Base-by-base conservation (phyloP, 768 basidiomycete genomes). In the Inosperma sp. region DNA sequence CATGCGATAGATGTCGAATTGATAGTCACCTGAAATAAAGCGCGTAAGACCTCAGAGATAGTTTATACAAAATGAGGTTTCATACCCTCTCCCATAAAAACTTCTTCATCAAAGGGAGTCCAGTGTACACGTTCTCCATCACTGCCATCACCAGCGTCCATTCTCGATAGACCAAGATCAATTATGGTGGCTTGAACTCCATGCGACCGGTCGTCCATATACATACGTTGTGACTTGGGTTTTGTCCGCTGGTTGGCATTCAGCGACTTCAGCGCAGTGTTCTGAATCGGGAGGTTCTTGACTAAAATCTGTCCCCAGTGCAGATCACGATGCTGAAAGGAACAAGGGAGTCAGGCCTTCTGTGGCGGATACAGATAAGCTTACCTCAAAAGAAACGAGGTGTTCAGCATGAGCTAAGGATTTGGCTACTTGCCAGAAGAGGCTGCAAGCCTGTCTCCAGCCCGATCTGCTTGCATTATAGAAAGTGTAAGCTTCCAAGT, bases 221-320 rank as follows among this genome's bases (percentile, higher is more conserved):
- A 64, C 25, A 74, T 48, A 26, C 68, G 66, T 35, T 60, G 44
- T 17, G 51, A 9, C 55, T 59, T 57, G 37, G 48, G 30, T 30
- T 61, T 63, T 43, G 60, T 49, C 49, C 53, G 65, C 52, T 61
- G 59, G 52, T 70, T 73, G 59, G 71, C 52, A 49, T 68, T 64
- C 41, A 72, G 40, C 6, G 64, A 52, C 57, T 72, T 66, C 14
- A 77, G 63, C 13, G 65, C 65, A 55, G 58, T 56, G 30, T 58
- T 35, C 14, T 55, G 54, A 46, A 59, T 54, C 19, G 76, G 67
- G 3, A 77, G 51, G 52, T 76, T 74, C 61, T 84, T 83, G 41
- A 98, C 82, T 7, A 99, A 77, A 43, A 99, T 88, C 66, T 99
- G 96, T 17, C 96, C 96, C 82, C 91, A 92, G 60, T 99, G 96